Evolutionary conservation across 345 rosid species (phyloP).

Genomic region (Moringa oleifera): DNA sequence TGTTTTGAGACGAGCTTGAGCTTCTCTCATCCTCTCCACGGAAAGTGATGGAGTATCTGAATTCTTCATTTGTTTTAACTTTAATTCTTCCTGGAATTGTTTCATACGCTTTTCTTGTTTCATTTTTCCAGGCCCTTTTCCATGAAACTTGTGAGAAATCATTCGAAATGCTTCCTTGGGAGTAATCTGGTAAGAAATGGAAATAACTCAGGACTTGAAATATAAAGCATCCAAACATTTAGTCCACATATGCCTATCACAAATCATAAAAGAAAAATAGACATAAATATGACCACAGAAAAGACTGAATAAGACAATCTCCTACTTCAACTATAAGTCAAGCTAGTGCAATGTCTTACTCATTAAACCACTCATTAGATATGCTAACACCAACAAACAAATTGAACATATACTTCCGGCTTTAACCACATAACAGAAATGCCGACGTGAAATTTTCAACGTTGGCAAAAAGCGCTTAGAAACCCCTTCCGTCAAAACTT

Average conservation of each 20-base stretch:
- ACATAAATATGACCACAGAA: not conserved
- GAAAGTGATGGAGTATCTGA: constrained; percentile 92
- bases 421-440: too few relatives aligned
- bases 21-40: constrained; percentile 92
- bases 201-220: not conserved
- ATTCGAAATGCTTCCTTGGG: constrained; percentile 87
- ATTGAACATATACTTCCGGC: too few relatives aligned
- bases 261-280: not conserved
- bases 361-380: too few relatives aligned
- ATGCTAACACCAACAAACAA: too few relatives aligned
- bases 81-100: constrained; percentile 87
- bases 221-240: not conserved
- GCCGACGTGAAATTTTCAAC: too few relatives aligned
- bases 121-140: constrained; percentile 98
- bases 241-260: not conserved
- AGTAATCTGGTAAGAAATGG: constrained; percentile 51
- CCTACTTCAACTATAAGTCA: not conserved
- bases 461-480: too few relatives aligned
- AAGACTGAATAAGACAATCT: not conserved
- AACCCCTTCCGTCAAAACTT: too few relatives aligned
- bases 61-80: constrained; percentile 96
- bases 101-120: constrained; percentile 95
- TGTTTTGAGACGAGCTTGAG: constrained; percentile 78
- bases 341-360: too few relatives aligned
- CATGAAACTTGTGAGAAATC: constrained; percentile 92